Base-by-base conservation (phyloP, 176 grass and related monocot species). In the Aegilops tauschii region DNA sequence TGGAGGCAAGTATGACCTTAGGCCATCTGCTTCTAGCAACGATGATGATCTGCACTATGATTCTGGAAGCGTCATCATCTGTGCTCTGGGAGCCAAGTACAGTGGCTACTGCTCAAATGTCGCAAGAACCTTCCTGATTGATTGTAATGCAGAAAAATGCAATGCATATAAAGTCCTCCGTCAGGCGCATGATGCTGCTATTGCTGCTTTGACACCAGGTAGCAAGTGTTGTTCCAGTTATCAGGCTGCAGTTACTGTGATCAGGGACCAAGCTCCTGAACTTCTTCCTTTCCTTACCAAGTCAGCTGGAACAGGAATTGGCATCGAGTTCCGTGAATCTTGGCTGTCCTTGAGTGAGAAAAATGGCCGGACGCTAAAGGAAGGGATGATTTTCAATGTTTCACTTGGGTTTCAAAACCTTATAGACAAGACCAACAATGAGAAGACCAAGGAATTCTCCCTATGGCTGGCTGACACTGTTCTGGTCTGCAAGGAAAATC, bases 351-450 rank as follows among this genome's bases (percentile, higher is more conserved):
- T 97, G 78, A 97, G 83, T 86, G 64, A 70, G 5, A 95, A 95
- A 80, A 91, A 88, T 85, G 91, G 93, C 31, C 69, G 31, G 3
- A n/a, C 20, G 16, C 44, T 97, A 10, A 92, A 93, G 65, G 28
- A 78, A 31, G 95, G 93, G 16, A 97, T 95, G 95, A 62, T 93
- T 83, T 97, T 97, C 69, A 97, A 95, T 78, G 89, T 95, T 12
- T 97, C 87, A 17, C 84, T 97, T 86, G 95, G 95, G 89, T 93
- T 97, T 4, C 93, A 97, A 17, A 97, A 95, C 59, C 64, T 95
- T 21, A 67, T 8, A 34, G 85, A 83, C 23, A 82, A 63, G 8
- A 52, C 45, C 42, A 75, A 54, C 14, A 78, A 89, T 92, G 79
- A 86, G 0, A 94, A 97, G 69, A 89, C 72, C 1, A 86, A 95